Conservation (phyloP, 805 yeast genomes). For the Starmerella ratchasimensis region DNA sequence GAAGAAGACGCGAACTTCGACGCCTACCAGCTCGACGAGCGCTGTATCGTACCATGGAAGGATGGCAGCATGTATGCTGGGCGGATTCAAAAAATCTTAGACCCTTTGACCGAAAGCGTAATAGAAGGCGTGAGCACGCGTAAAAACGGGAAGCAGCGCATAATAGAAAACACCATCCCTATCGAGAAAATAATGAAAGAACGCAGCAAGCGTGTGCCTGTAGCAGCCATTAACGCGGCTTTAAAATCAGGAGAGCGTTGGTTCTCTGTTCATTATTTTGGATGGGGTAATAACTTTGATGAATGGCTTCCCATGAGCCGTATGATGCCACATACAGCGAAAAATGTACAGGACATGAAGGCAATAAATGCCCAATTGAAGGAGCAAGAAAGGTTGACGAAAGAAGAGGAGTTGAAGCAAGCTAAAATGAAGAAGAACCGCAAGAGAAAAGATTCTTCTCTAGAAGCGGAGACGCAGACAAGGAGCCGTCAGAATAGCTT, state of each 20-base stretch:
- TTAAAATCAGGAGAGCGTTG: constrained; percentile 29
- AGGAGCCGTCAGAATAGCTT: no score
- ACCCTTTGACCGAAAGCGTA: constrained; percentile 12
- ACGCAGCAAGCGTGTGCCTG: constrained; percentile 6
- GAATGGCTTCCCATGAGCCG: constrained; percentile 79
- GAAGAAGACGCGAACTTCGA: constrained; percentile 1
- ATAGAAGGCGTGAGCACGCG: constrained; percentile 7
- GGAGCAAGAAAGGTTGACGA: constrained; percentile 14
- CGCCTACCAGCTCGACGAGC: constrained; percentile 13
- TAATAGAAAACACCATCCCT: constrained; percentile 7
- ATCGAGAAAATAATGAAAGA: constrained; percentile 20
- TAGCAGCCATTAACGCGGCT: constrained; percentile 5
- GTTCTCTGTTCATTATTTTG: constrained; percentile 75
- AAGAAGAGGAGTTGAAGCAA: constrained; percentile 14
- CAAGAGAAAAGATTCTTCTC: not conserved
- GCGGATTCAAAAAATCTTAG: constrained; percentile 13
- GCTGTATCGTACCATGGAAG: constrained; percentile 17
- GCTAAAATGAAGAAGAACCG: constrained; percentile 6
- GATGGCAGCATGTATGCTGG: constrained; percentile 19
- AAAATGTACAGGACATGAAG: constrained; percentile 49
- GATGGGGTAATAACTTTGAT: constrained; percentile 95
- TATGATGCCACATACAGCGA: constrained; percentile 53
- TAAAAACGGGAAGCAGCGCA: constrained; percentile 5
- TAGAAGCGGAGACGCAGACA: not conserved
- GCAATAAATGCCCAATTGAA: constrained; percentile 41